Base-by-base conservation (phyloP, 768 basidiomycete species). In the Auriscalpium orientale region DNA sequence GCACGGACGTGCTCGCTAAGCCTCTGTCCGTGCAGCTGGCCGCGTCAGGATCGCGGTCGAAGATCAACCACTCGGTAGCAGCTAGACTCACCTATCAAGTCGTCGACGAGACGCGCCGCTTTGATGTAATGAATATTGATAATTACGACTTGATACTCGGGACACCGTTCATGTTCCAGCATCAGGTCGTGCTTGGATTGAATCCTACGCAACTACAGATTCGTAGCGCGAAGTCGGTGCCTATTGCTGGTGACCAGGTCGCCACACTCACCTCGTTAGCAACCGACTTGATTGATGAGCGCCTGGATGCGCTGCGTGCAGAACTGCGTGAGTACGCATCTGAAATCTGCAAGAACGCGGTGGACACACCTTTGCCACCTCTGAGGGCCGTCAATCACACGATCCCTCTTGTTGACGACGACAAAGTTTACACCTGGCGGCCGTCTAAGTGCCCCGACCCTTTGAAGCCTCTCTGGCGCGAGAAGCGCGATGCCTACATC, bases 21-120 rank as follows among this genome's bases (percentile, higher is more conserved):
- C 76, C 71, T 2, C 18, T 78, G 2, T 53, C 66, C 0, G 47
- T 78, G 0, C 72, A 75, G 15, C 59, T 80, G 0, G 77, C 76
- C 0, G 71, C 74, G 0, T 69, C 73, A 36, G 79, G 76, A 0
- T 79, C 76, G 0, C 49, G 69, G 0, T 67, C 73, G 0, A 71
- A 71, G 51, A 64, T 79, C 0, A 76, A 72, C 50, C 65, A 36
- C 22, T 48, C 62, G 0, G 58, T 67, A 0, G 53, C 35, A 4
- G 72, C 62, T 0, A 10, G 61, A 4, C 37, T 78, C 3, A 37
- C 61, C 8, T 78, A 76, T 58, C 71, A 76, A 55, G 21, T 45
- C 0, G 71, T 79, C 0, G 58, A 66, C 8, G 67, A 69, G 15
- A 56, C 0, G 2, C 54, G 59, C 6, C 52, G 56, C 16, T 67